These are phyloP conservation scores for Fusarium siculi DNA, from an alignment of 2,329 filamentous ascomycete species.

Conservation along the genomic window DNA sequence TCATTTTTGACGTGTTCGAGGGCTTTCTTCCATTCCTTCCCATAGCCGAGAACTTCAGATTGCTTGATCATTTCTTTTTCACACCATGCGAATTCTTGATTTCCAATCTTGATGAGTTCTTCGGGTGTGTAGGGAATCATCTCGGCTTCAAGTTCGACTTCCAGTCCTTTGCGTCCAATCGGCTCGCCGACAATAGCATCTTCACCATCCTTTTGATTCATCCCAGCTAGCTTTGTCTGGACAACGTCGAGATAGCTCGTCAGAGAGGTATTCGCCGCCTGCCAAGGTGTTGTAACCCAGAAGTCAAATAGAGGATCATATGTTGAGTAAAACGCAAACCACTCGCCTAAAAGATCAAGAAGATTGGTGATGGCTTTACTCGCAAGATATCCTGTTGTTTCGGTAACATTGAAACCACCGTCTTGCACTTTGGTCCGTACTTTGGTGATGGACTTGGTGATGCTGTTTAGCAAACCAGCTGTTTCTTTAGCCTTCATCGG, in stretches of 20 bases:
- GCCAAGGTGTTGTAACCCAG: conserved; percentile 32
- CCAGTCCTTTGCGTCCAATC: conserved; percentile 18
- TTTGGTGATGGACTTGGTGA: conserved; percentile 15
- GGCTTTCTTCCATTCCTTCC: conserved; percentile 28
- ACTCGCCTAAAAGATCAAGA: conserved; percentile 13
- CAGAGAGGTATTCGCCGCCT: background rate
- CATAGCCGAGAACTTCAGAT: conserved; percentile 21
- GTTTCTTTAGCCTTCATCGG: conserved; percentile 26
- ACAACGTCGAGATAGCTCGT: conserved; percentile 9
- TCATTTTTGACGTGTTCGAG: conserved; percentile 30
- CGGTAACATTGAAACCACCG: conserved; percentile 16
- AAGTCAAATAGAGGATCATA: conserved; percentile 32
- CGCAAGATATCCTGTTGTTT: conserved; percentile 25
- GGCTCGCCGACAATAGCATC: conserved; percentile 23
- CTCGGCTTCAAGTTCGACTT: conserved; percentile 28
- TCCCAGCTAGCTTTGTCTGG: conserved; percentile 7
- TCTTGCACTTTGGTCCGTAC: conserved; percentile 18
- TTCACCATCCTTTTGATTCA: conserved; percentile 18
- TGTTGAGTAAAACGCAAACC: conserved; percentile 30
- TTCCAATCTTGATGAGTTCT: conserved; percentile 27
- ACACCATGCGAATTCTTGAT: conserved; percentile 31
- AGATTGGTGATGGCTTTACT: conserved; percentile 12
- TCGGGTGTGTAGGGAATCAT: conserved; percentile 30
- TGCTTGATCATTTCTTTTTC: conserved; percentile 35
- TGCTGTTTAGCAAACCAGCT: conserved; percentile 12